Percentiles rank a stretch among this genome's conserved stretches.
Evolutionary conservation across 2,329 filamentous ascomycete genomes (phyloP).

Genomic region (Xylariaceae sp.): DNA sequence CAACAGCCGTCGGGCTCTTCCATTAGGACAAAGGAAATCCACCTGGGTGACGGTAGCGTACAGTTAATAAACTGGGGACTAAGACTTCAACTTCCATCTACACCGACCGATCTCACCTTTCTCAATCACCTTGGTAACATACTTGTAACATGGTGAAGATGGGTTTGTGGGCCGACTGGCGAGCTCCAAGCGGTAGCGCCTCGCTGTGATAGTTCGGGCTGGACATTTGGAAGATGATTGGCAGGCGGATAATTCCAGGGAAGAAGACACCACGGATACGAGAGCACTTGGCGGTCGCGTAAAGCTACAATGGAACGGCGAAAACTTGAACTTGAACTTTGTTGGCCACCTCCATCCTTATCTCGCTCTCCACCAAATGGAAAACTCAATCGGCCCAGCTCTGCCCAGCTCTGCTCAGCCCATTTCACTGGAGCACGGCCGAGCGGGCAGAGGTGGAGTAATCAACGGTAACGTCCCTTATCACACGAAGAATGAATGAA

Average conservation of each 20-base stretch:
- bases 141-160: no score
- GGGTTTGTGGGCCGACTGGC: slow-evolving; percentile 16
- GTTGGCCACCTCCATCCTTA: no score
- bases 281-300: slow-evolving; percentile 2
- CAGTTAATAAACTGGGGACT: slow-evolving; percentile 6
- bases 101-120: not conserved
- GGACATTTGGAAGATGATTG: slow-evolving; percentile 17
- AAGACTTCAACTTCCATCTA: not conserved
- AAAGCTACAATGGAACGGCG: no score
- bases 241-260: slow-evolving; percentile 6
- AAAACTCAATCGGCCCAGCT: slow-evolving; percentile 6
- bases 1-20: not conserved
- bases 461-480: no score
- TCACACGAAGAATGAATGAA: no score
- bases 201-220: slow-evolving; percentile 2
- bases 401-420: no score
- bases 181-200: slow-evolving; percentile 8
- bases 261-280: slow-evolving; percentile 2
- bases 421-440: slow-evolving; percentile 4
- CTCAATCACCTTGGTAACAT: slow-evolving; percentile 16
- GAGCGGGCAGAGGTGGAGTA: slow-evolving; percentile 1
- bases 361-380: slow-evolving; percentile 19
- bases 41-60: not conserved
- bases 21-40: slow-evolving; percentile 6
- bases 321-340: no score